Evolutionary conservation across 306 rosid species (phyloP).

Genomic region (Dalbergia cultrata): DNA sequence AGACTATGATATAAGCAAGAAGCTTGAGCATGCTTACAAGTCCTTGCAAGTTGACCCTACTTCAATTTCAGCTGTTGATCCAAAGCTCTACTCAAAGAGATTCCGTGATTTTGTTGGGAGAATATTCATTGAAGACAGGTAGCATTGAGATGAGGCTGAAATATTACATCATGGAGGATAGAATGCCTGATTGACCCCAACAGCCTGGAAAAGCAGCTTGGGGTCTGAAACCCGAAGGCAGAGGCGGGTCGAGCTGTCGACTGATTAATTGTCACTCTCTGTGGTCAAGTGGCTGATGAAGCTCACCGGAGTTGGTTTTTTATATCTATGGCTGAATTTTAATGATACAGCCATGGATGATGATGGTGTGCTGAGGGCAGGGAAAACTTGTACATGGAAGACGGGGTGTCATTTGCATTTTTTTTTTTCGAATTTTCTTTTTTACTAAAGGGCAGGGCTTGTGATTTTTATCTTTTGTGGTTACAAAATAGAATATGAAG

Average conservation of each 20-base stretch:
- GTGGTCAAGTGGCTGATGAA: slow-evolving; percentile 38
- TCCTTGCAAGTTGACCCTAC: slow-evolving; percentile 89
- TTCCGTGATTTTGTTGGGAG: slow-evolving; percentile 90
- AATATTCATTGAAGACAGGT: slow-evolving; percentile 88
- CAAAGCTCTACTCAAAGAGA: slow-evolving; percentile 91
- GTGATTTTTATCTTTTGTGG: slow-evolving; percentile 50
- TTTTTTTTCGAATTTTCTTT: not conserved
- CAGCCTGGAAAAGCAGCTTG: slow-evolving; percentile 31
- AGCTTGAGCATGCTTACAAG: slow-evolving; percentile 95
- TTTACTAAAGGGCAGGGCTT: slow-evolving; percentile 39
- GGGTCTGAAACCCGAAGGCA: slow-evolving; percentile 4
- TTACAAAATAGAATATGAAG: slow-evolving; percentile 60
- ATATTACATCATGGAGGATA: slow-evolving; percentile 17
- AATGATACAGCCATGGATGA: slow-evolving; percentile 57
- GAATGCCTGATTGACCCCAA: slow-evolving; percentile 27
- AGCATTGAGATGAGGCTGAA: slow-evolving; percentile 36
- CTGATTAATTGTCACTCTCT: slow-evolving; percentile 28
- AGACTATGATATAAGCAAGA: slow-evolving; percentile 97
- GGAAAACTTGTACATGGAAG: slow-evolving; percentile 60
- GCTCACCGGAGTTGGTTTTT: slow-evolving; percentile 39
- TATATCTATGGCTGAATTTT: slow-evolving; percentile 71
- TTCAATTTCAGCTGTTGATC: slow-evolving; percentile 97
- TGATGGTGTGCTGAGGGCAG: slow-evolving; percentile 35
- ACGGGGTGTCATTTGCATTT: slow-evolving; percentile 36
- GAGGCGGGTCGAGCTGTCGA: slow-evolving; percentile 29